A percentile compares a stretch with the other conserved stretches of the same genome.
These are phyloP conservation scores for Starmera quercuum DNA, from an alignment of 805 yeast species.

Conservation along the genomic window DNA sequence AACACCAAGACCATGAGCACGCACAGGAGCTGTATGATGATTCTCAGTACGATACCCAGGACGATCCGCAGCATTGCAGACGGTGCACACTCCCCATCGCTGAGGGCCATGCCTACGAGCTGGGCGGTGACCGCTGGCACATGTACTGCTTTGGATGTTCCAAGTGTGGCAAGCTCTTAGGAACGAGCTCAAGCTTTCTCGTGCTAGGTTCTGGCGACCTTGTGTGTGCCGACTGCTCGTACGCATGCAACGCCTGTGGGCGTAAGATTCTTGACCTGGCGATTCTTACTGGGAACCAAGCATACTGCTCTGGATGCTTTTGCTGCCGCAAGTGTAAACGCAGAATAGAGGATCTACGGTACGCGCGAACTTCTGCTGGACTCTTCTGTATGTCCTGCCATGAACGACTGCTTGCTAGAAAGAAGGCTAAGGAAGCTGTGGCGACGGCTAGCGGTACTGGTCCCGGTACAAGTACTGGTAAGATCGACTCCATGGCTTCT, in stretches of 20 bases:
- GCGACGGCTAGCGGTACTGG: not conserved
- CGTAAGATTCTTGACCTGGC: conserved; percentile 90
- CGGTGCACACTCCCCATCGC: conserved; percentile 49
- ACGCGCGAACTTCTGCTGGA: conserved; percentile 91
- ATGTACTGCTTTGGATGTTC: conserved; percentile 88
- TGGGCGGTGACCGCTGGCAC: conserved; percentile 96
- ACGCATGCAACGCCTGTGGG: conserved; percentile 77
- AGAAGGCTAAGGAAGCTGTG: conserved; percentile 48
- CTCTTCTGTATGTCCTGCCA: conserved; percentile 91
- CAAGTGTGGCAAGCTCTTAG: conserved; percentile 68
- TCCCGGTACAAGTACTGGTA: conserved; percentile 7
- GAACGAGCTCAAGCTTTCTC: conserved; percentile 82
- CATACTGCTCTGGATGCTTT: conserved; percentile 87
- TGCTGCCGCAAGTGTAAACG: conserved; percentile 82
- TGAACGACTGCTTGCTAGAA: conserved; percentile 68
- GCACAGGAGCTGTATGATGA: too few species aligned
- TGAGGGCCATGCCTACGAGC: conserved; percentile 92
- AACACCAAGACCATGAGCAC: too few species aligned
- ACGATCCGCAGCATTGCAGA: conserved; percentile 26
- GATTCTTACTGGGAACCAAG: conserved; percentile 89
- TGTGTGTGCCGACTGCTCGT: conserved; percentile 89
- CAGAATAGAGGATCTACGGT: conserved; percentile 79
- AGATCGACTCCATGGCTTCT: conserved; percentile 6
- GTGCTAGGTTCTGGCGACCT: conserved; percentile 90
- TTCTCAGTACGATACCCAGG: too few species aligned